These are phyloP conservation scores for Globisporangium rhizosaccharum DNA, from an alignment of 352 stramenopile species.

Conservation along the genomic window DNA sequence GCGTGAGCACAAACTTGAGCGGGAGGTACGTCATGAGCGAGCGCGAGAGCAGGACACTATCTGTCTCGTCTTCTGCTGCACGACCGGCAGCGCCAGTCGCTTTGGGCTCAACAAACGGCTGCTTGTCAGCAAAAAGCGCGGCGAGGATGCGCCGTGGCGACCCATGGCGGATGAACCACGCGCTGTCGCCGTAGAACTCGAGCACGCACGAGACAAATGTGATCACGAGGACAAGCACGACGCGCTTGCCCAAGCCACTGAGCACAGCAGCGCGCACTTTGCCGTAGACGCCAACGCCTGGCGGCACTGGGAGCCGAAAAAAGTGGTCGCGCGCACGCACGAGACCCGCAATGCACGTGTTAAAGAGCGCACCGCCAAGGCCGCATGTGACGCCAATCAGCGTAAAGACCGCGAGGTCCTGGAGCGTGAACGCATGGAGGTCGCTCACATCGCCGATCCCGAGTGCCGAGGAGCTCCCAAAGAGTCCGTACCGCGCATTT, in stretches of 20 bases:
- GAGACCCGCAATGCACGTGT: constrained; percentile 60
- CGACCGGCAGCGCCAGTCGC: background rate
- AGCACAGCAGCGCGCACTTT: constrained; percentile 18
- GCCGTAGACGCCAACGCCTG: constrained; percentile 1
- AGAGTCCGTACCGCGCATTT: constrained; percentile 65
- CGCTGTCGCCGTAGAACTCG: constrained; percentile 76
- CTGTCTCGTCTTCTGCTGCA: constrained; percentile 16
- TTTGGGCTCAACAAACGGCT: constrained; percentile 28
- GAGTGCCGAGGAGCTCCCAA: constrained; percentile 56
- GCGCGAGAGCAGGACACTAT: constrained; percentile 62
- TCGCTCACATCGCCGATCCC: constrained; percentile 46
- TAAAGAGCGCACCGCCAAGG: constrained; percentile 64
- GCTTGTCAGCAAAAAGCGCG: constrained; percentile 61
- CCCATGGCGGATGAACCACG: constrained; percentile 75
- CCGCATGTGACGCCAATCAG: constrained; percentile 63
- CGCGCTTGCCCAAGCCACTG: constrained; percentile 51
- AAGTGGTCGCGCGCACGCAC: constrained; percentile 57
- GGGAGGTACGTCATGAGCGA: constrained; percentile 72
- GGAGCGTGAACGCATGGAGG: constrained; percentile 38
- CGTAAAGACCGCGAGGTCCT: constrained; percentile 56
- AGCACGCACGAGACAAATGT: constrained; percentile 62
- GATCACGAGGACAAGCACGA: constrained; percentile 50
- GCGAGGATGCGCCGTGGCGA: constrained; percentile 58
- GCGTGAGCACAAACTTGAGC: constrained; percentile 73
- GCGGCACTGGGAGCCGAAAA: constrained; percentile 14